A percentile compares a stretch with the other conserved stretches of the same genome.
These are phyloP conservation scores for Tulasnella sp. DNA, from an alignment of 768 basidiomycete species.

Conservation along the genomic window DNA sequence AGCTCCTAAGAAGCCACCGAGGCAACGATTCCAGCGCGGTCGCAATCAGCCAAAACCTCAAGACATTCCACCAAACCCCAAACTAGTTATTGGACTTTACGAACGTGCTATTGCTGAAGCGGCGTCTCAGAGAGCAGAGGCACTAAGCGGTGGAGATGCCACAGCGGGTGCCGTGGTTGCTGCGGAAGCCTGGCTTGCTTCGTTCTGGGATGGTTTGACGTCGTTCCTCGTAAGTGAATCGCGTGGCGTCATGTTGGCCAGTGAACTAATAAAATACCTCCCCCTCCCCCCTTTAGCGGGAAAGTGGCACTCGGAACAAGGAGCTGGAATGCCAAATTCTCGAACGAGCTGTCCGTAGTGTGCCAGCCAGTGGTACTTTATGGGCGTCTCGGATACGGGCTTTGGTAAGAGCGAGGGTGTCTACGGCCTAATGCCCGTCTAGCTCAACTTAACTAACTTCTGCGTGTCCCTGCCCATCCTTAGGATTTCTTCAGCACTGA, in stretches of 20 bases:
- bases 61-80: slow-evolving; percentile 34
- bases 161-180: slow-evolving; percentile 29
- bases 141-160: slow-evolving; percentile 39
- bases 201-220: slow-evolving; percentile 68
- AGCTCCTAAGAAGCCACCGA: slow-evolving; percentile 48
- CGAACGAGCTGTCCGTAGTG: slow-evolving; percentile 58
- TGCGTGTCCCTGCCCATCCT: neutral
- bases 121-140: slow-evolving; percentile 40
- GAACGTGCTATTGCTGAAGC: slow-evolving; percentile 73
- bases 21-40: neutral
- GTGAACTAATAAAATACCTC: too few species aligned
- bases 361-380: slow-evolving; percentile 66
- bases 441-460: neutral
- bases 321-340: slow-evolving; percentile 37
- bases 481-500: slow-evolving; percentile 2
- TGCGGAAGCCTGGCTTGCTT: slow-evolving; percentile 46
- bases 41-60: slow-evolving; percentile 18
- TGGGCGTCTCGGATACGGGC: slow-evolving; percentile 72
- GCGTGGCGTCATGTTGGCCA: too few species aligned
- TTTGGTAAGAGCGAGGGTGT: slow-evolving; percentile 40
- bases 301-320: slow-evolving; percentile 27
- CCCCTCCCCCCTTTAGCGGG: slow-evolving; percentile 35
- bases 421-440: neutral
- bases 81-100: slow-evolving; percentile 44
- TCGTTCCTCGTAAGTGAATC: slow-evolving; percentile 54